Evolutionary conservation across 192 early-diverging fungal species (phyloP), one percentile per base, ranked within the genome.

Genomic region (Martensiomyces pterosporus): DNA sequence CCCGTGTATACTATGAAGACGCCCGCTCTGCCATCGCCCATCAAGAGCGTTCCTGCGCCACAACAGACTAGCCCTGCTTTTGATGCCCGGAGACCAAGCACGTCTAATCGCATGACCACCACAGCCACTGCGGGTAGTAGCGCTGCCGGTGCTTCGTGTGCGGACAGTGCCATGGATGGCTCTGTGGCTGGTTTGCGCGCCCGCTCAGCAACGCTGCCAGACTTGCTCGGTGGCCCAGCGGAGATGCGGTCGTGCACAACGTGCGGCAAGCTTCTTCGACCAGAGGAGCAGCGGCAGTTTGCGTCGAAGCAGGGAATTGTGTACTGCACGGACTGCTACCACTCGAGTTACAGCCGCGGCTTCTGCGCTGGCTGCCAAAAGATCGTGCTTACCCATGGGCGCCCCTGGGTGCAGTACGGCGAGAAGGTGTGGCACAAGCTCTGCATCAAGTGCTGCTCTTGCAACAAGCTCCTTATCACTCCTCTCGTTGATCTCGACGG

Each of bases 361-460:
- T 51, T 62, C 46, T 77, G 75, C 45, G 49, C 55, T 6, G 55
- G 64, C 3, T 77, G 75, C 58, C 35, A 44, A 36, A 63, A 66
- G 15, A 58, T 77, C 3, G 69, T 77, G 50, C 57, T 77, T 34
- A 72, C 68, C 1, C 60, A 73, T 26, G 75, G 75, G 15, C 55
- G 75, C 8, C 68, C 68, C 10, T 77, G 75, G 75, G 60, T 72
- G 46, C 67, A 72, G 61, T 54, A 64, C 47, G 64, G 64, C 32
- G 68, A 57, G 36, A 43, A 40, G 2, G 64, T 68, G 10, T 77
- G 75, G 75, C 75, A 77, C 44, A 72, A 77, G 51, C 65, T 77
- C 49, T 77, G 75, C 39, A 59, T 77, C 39, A 60, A 57, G 38
- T 77, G 75, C 41, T 29, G 42, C 17, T n/a, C 47, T 2, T 77